Percentiles rank a stretch among this genome's conserved stretches.
Conservation (phyloP, 495 filamentous ascomycete species). For the Jackrogersella multiformis region DNA sequence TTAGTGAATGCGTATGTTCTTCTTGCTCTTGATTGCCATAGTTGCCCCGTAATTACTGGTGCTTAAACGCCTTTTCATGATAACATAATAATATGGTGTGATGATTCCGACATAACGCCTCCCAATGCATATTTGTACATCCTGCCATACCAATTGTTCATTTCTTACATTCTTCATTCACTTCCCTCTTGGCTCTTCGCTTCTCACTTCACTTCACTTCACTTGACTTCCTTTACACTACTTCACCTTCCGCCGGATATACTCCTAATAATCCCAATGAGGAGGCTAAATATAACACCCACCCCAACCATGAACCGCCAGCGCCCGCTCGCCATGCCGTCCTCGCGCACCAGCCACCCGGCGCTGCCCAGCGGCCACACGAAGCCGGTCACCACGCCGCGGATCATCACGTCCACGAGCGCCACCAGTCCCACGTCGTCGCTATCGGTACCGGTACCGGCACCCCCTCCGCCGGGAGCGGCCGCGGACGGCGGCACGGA, state of each 20-base stretch:
- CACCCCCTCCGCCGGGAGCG: conserved; percentile 48
- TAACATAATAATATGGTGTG: no score
- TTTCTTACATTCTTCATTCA: no score
- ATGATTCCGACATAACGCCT: conserved; percentile 32
- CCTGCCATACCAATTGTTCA: no score
- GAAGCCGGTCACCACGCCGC: conserved; percentile 89
- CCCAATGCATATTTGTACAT: conserved; percentile 28
- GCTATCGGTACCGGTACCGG: conserved; percentile 55
- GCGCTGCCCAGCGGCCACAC: conserved; percentile 91
- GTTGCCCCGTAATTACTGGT: background rate
- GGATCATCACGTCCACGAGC: conserved; percentile 81
- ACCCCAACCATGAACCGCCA: conserved; percentile 84
- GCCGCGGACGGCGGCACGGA: conserved; percentile 48
- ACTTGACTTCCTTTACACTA: background rate
- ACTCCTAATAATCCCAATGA: conserved; percentile 53
- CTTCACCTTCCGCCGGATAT: conserved; percentile 48
- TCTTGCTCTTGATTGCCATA: background rate
- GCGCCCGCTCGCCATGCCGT: conserved; percentile 84
- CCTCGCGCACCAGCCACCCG: conserved; percentile 85
- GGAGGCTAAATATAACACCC: conserved; percentile 68
- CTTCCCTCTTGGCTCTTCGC: background rate
- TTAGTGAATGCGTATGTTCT: conserved; percentile 3
- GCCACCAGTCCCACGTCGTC: conserved; percentile 58
- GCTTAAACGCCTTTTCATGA: conserved; percentile 10
- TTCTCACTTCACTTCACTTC: background rate